Evolutionary conservation across 495 filamentous ascomycete genomes (phyloP).

Genomic region (Corynascus novoguineensis): DNA sequence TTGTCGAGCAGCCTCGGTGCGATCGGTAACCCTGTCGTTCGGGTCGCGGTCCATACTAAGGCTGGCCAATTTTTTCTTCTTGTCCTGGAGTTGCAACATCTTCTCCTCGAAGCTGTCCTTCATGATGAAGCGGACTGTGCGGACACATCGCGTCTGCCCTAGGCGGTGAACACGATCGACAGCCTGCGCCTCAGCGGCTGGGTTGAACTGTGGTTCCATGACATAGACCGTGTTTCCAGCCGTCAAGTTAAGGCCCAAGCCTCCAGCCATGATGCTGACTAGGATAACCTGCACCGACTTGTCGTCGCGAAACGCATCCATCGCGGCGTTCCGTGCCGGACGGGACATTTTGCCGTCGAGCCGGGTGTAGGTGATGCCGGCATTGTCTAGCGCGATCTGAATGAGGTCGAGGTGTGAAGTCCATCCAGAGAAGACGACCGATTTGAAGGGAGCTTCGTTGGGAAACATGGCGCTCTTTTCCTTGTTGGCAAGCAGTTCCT

Average conservation of each 20-base stretch:
- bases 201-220: constrained; percentile 98
- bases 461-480: constrained; percentile 54
- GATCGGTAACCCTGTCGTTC: constrained; percentile 54
- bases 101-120: constrained; percentile 85
- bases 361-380: constrained; percentile 63
- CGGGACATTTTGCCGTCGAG: constrained; percentile 86
- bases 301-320: constrained; percentile 73
- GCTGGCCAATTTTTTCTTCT: constrained; percentile 84
- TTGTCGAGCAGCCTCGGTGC: constrained; percentile 67
- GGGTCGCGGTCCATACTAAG: constrained; percentile 66
- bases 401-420: constrained; percentile 92
- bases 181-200: constrained; percentile 88
- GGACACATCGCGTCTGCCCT: constrained; percentile 79
- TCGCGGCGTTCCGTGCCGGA: constrained; percentile 59
- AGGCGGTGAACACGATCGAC: constrained; percentile 91
- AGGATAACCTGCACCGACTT: constrained; percentile 69
- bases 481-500: constrained; percentile 56
- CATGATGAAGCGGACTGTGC: constrained; percentile 83
- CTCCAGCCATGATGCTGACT: constrained; percentile 87
- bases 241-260: constrained; percentile 87
- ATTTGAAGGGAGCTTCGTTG: constrained; percentile 67
- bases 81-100: constrained; percentile 80
- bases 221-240: constrained; percentile 81
- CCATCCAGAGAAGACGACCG: constrained; percentile 91
- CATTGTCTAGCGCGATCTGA: constrained; percentile 69